phyloP scores from a whole-genome alignment of 2,329 filamentous ascomycete species.

The Colletotrichum cordylinicola region DNA sequence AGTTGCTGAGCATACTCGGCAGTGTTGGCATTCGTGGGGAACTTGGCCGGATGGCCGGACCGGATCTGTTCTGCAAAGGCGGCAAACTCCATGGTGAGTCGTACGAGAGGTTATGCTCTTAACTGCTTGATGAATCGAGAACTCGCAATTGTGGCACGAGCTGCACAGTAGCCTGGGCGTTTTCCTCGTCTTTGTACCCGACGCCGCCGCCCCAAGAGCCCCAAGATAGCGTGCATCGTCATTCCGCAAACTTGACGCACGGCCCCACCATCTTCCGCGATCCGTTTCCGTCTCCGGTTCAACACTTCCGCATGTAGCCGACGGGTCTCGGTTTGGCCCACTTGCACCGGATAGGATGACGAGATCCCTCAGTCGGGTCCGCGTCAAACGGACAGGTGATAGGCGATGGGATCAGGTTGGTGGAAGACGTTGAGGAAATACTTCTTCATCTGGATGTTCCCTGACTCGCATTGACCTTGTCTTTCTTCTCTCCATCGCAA shows the following conservation, averaged over 20 bases:
- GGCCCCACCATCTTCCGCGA: conserved; percentile 19
- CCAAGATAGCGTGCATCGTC: conserved; percentile 6
- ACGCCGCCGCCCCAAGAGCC: background rate
- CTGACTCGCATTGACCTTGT: conserved; percentile 1
- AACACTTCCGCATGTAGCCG: conserved; percentile 20
- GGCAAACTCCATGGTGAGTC: conserved; percentile 42
- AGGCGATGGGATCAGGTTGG: background rate
- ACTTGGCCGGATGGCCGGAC: conserved; percentile 45
- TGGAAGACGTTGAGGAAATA: background rate
- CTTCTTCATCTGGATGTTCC: conserved; percentile 1
- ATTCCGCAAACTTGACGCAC: background rate
- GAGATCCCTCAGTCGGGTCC: background rate
- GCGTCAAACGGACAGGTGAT: background rate
- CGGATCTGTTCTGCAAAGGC: conserved; percentile 45
- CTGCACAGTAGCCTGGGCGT: background rate
- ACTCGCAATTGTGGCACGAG: background rate
- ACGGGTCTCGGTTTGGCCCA: conserved; percentile 16
- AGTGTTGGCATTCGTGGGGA: conserved; percentile 53
- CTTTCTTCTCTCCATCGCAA: background rate
- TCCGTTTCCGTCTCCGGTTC: conserved; percentile 14
- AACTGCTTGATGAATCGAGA: background rate
- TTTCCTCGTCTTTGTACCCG: conserved; percentile 23
- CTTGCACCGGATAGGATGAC: background rate
- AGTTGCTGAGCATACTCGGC: conserved; percentile 55
- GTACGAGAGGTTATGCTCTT: background rate